These are phyloP conservation scores for Pleurozium schreberi DNA, from an alignment of 225 moss, liverwort and hornwort species.

Conservation along the genomic window DNA sequence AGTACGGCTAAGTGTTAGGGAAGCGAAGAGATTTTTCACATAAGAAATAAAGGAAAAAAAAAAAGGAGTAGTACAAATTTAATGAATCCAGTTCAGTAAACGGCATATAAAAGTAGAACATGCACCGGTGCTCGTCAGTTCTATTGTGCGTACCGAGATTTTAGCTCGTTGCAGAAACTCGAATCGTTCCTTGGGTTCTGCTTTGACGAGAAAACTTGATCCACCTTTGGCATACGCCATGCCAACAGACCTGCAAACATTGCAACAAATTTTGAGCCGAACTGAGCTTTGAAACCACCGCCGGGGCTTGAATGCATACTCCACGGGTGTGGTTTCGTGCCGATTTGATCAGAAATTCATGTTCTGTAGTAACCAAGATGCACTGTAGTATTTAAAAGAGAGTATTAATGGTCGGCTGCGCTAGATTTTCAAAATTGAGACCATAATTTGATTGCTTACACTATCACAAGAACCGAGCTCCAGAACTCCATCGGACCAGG, in stretches of 20 bases:
- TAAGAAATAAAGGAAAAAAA: background rate
- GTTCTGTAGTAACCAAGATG: background rate
- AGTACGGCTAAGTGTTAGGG: background rate
- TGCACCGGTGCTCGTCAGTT: background rate
- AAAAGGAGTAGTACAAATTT: background rate
- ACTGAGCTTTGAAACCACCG: background rate
- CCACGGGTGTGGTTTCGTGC: background rate
- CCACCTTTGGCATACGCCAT: constrained; percentile 18
- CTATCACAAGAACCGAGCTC: constrained; percentile 38
- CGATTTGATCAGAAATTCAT: background rate
- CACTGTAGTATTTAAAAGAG: background rate
- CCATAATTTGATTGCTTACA: background rate
- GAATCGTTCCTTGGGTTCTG: constrained; percentile 16
- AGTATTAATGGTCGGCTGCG: background rate
- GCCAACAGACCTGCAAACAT: constrained; percentile 31
- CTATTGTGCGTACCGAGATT: constrained; percentile 10
- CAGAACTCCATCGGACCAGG: constrained; percentile 23
- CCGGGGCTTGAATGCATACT: background rate
- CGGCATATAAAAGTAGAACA: background rate
- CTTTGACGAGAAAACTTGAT: background rate
- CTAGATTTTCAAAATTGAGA: background rate
- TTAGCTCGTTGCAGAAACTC: constrained; percentile 31
- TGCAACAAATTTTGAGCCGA: background rate
- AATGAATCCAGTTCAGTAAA: background rate
- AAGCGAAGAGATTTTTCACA: background rate